These are phyloP conservation scores for Aureoboletus auriporus DNA, from an alignment of 768 basidiomycete genomes.

Conservation along the genomic window DNA sequence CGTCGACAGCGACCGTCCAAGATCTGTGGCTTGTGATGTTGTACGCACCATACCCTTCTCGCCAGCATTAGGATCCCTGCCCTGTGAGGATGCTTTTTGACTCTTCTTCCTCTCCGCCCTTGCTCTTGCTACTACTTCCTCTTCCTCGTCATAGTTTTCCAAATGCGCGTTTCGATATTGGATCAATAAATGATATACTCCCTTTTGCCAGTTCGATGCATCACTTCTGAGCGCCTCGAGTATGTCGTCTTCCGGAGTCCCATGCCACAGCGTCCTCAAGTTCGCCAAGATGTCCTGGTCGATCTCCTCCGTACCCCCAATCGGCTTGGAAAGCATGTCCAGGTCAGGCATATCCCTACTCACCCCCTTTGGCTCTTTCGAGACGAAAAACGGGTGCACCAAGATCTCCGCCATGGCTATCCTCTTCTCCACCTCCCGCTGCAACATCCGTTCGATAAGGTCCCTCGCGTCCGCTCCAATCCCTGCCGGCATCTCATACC, in stretches of 20 bases:
- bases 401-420: slow-evolving; percentile 84
- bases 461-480: slow-evolving; percentile 71
- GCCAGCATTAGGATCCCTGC: slow-evolving; percentile 17
- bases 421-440: slow-evolving; percentile 64
- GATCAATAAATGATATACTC: slow-evolving; percentile 87
- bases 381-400: slow-evolving; percentile 72
- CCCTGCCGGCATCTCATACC: slow-evolving; percentile 68
- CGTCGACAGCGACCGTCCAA: slow-evolving; percentile 30
- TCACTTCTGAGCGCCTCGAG: slow-evolving; percentile 58
- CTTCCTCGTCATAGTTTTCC: slow-evolving; percentile 72
- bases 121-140: slow-evolving; percentile 39
- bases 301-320: slow-evolving; percentile 59
- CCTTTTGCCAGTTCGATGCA: slow-evolving; percentile 91
- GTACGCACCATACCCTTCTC: slow-evolving; percentile 19
- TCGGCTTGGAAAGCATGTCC: slow-evolving; percentile 64
- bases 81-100: slow-evolving; percentile 31
- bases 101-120: slow-evolving; percentile 29
- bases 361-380: slow-evolving; percentile 44
- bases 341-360: slow-evolving; percentile 52
- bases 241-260: slow-evolving; percentile 69
- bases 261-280: slow-evolving; percentile 89
- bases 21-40: slow-evolving; percentile 22
- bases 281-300: slow-evolving; percentile 90
- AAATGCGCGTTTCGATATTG: slow-evolving; percentile 75
- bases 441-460: slow-evolving; percentile 77